These are phyloP conservation scores for Torulaspora pretoriensis DNA, from an alignment of 1,139 yeast genomes.

Conservation along the genomic window DNA sequence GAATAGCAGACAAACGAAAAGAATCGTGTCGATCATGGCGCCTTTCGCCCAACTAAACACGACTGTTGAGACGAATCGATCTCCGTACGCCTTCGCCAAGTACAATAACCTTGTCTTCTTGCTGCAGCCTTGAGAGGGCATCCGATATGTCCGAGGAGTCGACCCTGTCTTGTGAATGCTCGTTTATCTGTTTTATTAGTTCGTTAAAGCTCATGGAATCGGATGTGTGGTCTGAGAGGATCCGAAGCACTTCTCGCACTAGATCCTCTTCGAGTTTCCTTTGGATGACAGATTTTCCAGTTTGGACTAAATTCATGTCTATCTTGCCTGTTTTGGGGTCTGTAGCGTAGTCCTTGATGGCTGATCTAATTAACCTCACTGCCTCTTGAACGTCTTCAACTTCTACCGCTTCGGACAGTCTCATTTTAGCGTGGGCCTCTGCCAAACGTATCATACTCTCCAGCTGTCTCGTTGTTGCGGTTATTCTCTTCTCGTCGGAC, in stretches of 20 bases:
- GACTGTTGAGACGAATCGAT: conserved; percentile 47
- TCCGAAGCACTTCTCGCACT: conserved; percentile 53
- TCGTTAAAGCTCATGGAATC: conserved; percentile 55
- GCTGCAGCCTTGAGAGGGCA: conserved; percentile 62
- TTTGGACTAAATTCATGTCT: conserved; percentile 95
- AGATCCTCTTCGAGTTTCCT: conserved; percentile 74
- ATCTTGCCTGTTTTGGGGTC: conserved; percentile 96
- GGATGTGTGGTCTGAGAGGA: conserved; percentile 38
- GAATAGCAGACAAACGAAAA: background rate
- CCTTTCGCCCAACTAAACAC: conserved; percentile 19
- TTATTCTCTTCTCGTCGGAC: conserved; percentile 81
- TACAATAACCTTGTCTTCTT: conserved; percentile 69
- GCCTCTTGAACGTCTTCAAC: conserved; percentile 89
- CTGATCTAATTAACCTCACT: conserved; percentile 84
- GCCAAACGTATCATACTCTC: conserved; percentile 92
- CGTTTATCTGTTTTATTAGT: conserved; percentile 60
- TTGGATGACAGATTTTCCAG: conserved; percentile 90
- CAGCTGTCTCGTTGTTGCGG: conserved; percentile 96
- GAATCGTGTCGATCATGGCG: background rate
- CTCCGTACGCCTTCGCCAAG: conserved; percentile 73
- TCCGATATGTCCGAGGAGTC: conserved; percentile 70
- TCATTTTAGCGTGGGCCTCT: conserved; percentile 97
- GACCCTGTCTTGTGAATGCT: conserved; percentile 61
- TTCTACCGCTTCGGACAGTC: conserved; percentile 66
- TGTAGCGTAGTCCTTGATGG: conserved; percentile 95